These are phyloP conservation scores for Trametes coccinea DNA, from an alignment of 768 basidiomycete species.

Conservation along the genomic window DNA sequence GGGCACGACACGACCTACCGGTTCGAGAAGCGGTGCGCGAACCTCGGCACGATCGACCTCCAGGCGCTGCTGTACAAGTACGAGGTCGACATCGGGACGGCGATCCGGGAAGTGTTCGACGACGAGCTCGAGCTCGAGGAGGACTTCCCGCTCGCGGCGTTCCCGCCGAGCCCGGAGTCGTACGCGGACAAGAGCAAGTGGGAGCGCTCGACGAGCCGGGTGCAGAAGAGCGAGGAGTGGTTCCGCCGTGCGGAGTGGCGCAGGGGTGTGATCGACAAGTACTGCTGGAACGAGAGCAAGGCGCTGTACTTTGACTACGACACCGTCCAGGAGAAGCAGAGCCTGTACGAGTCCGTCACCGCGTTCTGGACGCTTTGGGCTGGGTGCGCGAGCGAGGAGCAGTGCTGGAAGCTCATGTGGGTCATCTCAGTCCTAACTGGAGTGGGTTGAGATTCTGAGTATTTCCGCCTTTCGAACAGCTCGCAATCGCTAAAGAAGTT, in stretches of 20 bases:
- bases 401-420: constrained; percentile 91
- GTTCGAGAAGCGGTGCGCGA: constrained; percentile 96
- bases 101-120: constrained; percentile 93
- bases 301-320: constrained; percentile 96
- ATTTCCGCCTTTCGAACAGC: constrained; percentile 39
- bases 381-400: constrained; percentile 94
- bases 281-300: constrained; percentile 97
- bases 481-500: constrained; percentile 90
- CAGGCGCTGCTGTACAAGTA: constrained; percentile 98
- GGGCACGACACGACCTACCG: constrained; percentile 97
- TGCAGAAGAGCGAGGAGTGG: constrained; percentile 88
- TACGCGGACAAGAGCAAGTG: constrained; percentile 59
- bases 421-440: constrained; percentile 35
- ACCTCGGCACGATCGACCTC: constrained; percentile 94
- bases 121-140: constrained; percentile 91
- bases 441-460: constrained; percentile 14
- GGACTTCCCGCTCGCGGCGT: constrained; percentile 87
- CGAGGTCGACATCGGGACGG: constrained; percentile 97
- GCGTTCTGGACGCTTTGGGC: constrained; percentile 97
- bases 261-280: constrained; percentile 84
- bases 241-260: constrained; percentile 86
- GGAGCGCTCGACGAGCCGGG: constrained; percentile 56
- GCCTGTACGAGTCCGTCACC: constrained; percentile 95
- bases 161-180: constrained; percentile 77
- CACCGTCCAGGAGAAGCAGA: constrained; percentile 87